Evolutionary conservation across 2,329 filamentous ascomycete genomes (phyloP), one percentile per base, ranked within the genome.

Genomic region (Diaporthe destruens): DNA sequence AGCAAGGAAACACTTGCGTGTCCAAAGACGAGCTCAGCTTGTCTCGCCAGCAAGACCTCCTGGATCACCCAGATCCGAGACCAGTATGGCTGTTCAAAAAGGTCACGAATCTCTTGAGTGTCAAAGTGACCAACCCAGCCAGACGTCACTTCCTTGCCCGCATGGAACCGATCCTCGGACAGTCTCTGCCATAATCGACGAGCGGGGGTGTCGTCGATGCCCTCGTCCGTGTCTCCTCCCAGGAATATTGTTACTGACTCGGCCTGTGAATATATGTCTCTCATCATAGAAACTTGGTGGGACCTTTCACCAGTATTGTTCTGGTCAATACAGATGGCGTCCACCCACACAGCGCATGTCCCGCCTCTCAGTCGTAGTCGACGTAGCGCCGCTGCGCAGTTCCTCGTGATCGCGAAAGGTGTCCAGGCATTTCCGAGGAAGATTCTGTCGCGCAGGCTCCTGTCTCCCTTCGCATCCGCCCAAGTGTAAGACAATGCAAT

Each of bases 371-470:
- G 14, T 6, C 59, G 59, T 11, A 63, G 1, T 0, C 59, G 18
- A 2, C 59, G 59, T 14, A 63, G 59, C 14, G 59, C 59, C 20
- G 59, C 59, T 1, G 59, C 59, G 42, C 59, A 63, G 9, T 63
- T 63, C 0, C 42, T 63, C 3, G 59, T 63, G 12, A 63, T 49
- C 16, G 59, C 25, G 20, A 63, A 49, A 0, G 59, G 42, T 3
- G 23, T 9, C 59, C 59, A 63, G 3, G 59, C 59, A 4, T 49
- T 63, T 34, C 59, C 59, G 59, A 63, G 59, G 20, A 63, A 63
- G 29, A 63, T 9, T 3, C 9, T 63, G 5, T 63, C 59, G 16
- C 59, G 1, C 1, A 63, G 23, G 0, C 29, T 49, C 20, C 59
- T 34, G 14, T 63, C 59, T 9, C 59, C 59, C 3, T 34, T n/a